phyloP scores from a whole-genome alignment of 2,329 filamentous ascomycete genomes.

The Monosporascus sp. region DNA sequence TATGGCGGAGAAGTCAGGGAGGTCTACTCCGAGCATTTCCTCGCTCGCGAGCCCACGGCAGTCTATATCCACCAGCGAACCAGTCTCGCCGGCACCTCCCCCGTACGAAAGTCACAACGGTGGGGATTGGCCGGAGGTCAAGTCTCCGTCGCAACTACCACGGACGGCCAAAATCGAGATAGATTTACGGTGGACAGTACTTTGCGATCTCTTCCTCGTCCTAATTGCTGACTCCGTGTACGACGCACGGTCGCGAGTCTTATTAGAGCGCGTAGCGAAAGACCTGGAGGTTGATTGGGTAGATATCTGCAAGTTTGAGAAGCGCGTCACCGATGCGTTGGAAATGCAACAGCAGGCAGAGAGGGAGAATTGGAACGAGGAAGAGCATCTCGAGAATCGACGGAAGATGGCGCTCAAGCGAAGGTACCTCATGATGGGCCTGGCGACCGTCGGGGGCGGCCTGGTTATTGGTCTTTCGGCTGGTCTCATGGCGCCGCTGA shows the following conservation, averaged over 20 bases:
- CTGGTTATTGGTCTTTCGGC: conserved; percentile 93
- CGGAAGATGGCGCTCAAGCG: conserved; percentile 76
- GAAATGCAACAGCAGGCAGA: conserved; percentile 96
- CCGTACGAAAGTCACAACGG: conserved; percentile 59
- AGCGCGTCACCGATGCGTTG: conserved; percentile 89
- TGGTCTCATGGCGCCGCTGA: conserved; percentile 84
- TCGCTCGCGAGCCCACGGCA: conserved; percentile 20
- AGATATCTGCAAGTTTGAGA: conserved; percentile 95
- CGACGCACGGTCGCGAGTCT: conserved; percentile 76
- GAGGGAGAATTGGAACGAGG: conserved; percentile 97
- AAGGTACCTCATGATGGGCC: conserved; percentile 89
- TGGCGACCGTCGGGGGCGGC: conserved; percentile 91
- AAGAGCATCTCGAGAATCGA: conserved; percentile 83
- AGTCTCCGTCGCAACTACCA: conserved; percentile 76
- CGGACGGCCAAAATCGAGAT: conserved; percentile 84
- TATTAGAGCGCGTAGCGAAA: conserved; percentile 77
- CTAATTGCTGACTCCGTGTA: conserved; percentile 96
- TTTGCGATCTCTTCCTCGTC: conserved; percentile 91
- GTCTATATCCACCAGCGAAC: conserved; percentile 33
- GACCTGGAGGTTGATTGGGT: conserved; percentile 81
- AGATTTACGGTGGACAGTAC: conserved; percentile 91
- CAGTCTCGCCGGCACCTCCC: conserved; percentile 45
- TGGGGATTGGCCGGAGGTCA: conserved; percentile 71
- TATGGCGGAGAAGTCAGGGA: conserved; percentile 47
- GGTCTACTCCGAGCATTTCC: conserved; percentile 17